Base-by-base conservation (phyloP, 495 filamentous ascomycete species). In the Hypomontagnella submonticulosa region DNA sequence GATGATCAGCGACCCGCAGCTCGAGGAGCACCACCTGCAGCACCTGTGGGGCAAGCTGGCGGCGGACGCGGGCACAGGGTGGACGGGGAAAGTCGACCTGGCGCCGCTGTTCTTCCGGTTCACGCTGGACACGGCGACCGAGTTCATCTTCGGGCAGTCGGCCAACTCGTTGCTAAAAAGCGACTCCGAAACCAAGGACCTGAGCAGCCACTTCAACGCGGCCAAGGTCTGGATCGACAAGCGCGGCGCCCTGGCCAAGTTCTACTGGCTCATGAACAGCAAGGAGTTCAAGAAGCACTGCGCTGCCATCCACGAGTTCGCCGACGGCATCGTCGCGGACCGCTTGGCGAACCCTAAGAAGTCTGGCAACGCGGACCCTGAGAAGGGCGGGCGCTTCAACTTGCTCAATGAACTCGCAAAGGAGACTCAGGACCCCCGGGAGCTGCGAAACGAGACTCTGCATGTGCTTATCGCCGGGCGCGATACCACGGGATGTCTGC, bases 61-160 rank as follows among this genome's bases (percentile, higher is more conserved):
- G 19, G 58, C 49, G 11, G 70, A 74, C 60, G 32, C 16, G 8
- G 13, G 19, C 7, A 70, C 51, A 1, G 52, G 70, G 48, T 75
- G 72, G 77, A 75, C 71, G 2, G 40, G 27, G 0, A 38, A 58
- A 23, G 70, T 80, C 11, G 86, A 93, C 70, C 75, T 93, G 4
- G 88, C 89, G 69, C 77, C 82, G 1, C 72, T 90, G 4, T 90
- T 93, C 71, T 88, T 85, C 74, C 57, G 74, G n/a, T 67, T 90
- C 41, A 89, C 89, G 0, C 78, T 92, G 7, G 90, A 93, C 70
- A 80, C 88, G 0, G 82, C 88, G 0, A 92, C 89, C 0, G 88
- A 92, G 61, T 89, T 93, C 69, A 77, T 94, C 3, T 89, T 92
- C 50, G 89, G 90, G 3, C 80, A 86, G 51, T 79, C 79, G 11